Base-by-base conservation (phyloP, 139 green algal species). In the Picochlorum sp. region DNA sequence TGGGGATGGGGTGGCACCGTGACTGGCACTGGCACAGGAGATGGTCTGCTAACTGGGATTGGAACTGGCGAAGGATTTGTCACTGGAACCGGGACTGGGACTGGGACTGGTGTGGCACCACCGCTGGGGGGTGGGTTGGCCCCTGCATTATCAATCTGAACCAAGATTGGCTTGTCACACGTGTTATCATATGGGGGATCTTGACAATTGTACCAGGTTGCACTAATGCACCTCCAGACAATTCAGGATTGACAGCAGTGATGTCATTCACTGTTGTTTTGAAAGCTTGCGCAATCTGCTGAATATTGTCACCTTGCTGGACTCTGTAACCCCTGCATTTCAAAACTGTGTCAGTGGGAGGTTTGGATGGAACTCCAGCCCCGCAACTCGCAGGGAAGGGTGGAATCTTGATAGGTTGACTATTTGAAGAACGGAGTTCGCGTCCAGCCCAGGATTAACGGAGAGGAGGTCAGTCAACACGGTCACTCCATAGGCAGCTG, bases 311-410 rank as follows among this genome's bases (percentile, higher is more conserved):
- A 26, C 59, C 21, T 15, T 44, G 26, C 34, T 52, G 34, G 32
- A 57, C 37, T 23, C 49, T 44, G 61, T 66, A 65, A 23, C 51
- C 51, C 56, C 68, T 32, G 1, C 49, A 70, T 49, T 75, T 75
- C n/a, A 67, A 23, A n/a, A 61, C 45, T 23, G 59, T 60, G 61
- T 59, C 49, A 52, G 20, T 45, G 20, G 37, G 37, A 6, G 61
- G 61, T 34, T 69, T 65, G 7, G 37, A 24, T 38, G 34, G 37
- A 18, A 54, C 32, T 49, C 61, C 68, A 23, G 21, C 44, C 26
- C 61, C 68, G 50, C 68, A 75, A 60, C 47, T 59, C 21, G 50
- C 68, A 37, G 62, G 62, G 61, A 66, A 75, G 16, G 68, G 68
- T 8, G 61, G 61, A 45, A 75, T 57, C 21, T 70, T 66, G 15